These are phyloP conservation scores for Gastrolobium villosum DNA, from an alignment of 306 rosid genomes.

Conservation along the genomic window DNA sequence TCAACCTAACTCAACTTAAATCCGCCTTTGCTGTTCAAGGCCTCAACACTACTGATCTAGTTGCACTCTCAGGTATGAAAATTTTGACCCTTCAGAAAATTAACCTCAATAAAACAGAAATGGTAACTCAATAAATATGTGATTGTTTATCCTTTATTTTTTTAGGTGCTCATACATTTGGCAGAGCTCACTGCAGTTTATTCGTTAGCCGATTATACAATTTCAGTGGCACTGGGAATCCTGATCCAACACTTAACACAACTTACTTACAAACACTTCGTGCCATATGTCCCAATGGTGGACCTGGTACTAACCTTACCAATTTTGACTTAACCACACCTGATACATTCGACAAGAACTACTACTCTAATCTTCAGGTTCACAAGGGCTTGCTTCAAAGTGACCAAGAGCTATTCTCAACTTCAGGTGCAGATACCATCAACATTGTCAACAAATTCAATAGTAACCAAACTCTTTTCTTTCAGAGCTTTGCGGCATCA, in stretches of 20 bases:
- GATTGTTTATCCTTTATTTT: not conserved
- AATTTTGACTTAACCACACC: constrained; percentile 51
- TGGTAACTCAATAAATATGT: not conserved
- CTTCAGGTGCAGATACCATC: constrained; percentile 45
- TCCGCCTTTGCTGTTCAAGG: constrained; percentile 41
- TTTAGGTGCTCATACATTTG: constrained; percentile 61
- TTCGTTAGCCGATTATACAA: constrained; percentile 43
- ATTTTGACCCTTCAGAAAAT: no score
- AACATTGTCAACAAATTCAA: constrained; percentile 28
- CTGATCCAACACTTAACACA: constrained; percentile 49
- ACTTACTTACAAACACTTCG: constrained; percentile 38
- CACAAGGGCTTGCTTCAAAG: constrained; percentile 54
- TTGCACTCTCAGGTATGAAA: constrained; percentile 58
- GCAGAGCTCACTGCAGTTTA: constrained; percentile 44
- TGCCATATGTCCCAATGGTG: constrained; percentile 35
- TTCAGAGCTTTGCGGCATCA: constrained; percentile 32
- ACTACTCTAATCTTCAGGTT: constrained; percentile 48
- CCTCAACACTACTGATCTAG: constrained; percentile 62
- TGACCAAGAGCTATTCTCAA: constrained; percentile 56
- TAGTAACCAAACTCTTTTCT: constrained; percentile 28
- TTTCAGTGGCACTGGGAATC: constrained; percentile 35
- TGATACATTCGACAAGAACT: constrained; percentile 41
- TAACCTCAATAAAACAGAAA: no score
- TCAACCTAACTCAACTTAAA: constrained; percentile 38
- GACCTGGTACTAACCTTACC: constrained; percentile 2